Conservation (phyloP, 352 stramenopile genomes). For the Phytophthora pisi region DNA sequence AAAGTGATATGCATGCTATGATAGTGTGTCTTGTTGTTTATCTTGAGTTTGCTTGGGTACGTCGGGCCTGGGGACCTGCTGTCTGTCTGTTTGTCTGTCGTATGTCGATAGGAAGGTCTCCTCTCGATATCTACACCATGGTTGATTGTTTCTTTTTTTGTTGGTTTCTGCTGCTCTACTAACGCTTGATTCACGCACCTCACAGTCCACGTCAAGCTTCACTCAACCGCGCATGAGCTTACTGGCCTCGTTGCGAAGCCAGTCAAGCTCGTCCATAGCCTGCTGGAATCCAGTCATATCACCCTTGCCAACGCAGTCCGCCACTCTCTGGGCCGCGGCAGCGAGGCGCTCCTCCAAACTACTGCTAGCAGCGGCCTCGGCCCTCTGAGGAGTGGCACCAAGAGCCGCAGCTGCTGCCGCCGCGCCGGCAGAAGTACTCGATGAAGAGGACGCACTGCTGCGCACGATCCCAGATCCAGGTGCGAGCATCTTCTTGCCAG, state of each 20-base stretch:
- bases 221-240: constrained; percentile 73
- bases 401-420: constrained; percentile 21
- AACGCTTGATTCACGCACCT: constrained; percentile 41
- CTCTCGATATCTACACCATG: constrained; percentile 38
- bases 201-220: constrained; percentile 27
- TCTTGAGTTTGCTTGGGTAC: constrained; percentile 34
- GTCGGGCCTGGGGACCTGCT: constrained; percentile 32
- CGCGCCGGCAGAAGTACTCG: constrained; percentile 29
- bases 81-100: constrained; percentile 36
- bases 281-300: constrained; percentile 85
- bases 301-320: constrained; percentile 75
- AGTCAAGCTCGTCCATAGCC: constrained; percentile 83
- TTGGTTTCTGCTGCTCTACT: constrained; percentile 36
- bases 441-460: constrained; percentile 24
- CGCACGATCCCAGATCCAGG: constrained; percentile 65
- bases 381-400: constrained; percentile 43
- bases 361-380: constrained; percentile 22
- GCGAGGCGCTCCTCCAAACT: constrained; percentile 72
- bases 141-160: constrained; percentile 24
- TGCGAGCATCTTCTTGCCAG: constrained; percentile 52
- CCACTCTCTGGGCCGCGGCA: constrained; percentile 66
- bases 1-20: constrained; percentile 26
- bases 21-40: constrained; percentile 37
- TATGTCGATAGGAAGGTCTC: constrained; percentile 16
- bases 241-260: constrained; percentile 78